These are phyloP conservation scores for Uronychia setigera DNA, from an alignment of 73 alveolate species.

Conservation along the genomic window DNA sequence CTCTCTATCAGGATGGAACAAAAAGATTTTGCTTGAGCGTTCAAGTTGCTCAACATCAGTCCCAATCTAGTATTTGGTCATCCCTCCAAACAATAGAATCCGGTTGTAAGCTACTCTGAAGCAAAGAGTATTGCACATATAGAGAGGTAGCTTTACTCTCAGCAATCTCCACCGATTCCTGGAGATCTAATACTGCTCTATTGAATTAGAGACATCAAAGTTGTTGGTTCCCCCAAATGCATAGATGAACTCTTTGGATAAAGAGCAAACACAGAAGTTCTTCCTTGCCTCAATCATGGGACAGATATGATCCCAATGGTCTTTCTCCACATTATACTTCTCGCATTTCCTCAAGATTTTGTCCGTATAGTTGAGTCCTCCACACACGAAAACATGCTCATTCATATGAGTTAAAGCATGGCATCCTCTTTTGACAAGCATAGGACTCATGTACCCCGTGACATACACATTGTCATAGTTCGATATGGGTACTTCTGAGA, in stretches of 20 bases:
- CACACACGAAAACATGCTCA: constrained; percentile 23
- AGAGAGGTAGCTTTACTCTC: constrained; percentile 34
- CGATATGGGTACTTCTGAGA: constrained; percentile 42
- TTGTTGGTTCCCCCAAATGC: constrained; percentile 50
- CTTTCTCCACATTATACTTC: constrained; percentile 12
- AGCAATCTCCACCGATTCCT: constrained; percentile 36
- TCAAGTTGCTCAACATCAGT: neutral
- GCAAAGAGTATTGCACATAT: neutral
- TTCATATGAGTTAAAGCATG: constrained; percentile 25
- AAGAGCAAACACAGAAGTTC: constrained; percentile 37
- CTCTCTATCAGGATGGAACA: neutral
- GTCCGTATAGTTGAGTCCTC: constrained; percentile 58
- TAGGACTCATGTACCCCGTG: constrained; percentile 14
- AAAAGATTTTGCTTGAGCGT: neutral
- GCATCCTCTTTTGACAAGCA: constrained; percentile 51
- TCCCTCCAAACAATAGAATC: neutral
- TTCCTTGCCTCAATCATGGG: constrained; percentile 51
- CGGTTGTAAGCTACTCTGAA: neutral
- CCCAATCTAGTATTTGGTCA: neutral
- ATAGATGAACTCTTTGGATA: constrained; percentile 33
- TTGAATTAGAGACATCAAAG: constrained; percentile 7
- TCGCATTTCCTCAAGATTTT: constrained; percentile 50
- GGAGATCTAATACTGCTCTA: constrained; percentile 41
- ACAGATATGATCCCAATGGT: constrained; percentile 30
- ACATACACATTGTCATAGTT: constrained; percentile 43